Evolutionary conservation across 257 asterid species (phyloP).

Genomic region (Solanum rostratum): DNA sequence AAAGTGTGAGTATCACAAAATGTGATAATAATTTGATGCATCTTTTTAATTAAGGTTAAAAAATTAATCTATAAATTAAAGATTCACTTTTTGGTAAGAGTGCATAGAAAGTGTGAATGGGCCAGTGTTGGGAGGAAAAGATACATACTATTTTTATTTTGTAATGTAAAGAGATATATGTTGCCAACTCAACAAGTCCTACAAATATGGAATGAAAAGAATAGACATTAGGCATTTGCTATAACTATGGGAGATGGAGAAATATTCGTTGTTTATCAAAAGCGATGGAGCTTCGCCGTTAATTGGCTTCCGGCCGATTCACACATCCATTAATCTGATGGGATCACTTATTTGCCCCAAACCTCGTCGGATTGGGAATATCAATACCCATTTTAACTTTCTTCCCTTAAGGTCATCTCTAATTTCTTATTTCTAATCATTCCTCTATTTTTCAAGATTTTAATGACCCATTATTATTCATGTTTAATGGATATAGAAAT

Average conservation of each 20-base stretch:
- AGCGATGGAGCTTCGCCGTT: neutral
- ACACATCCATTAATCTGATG: neutral
- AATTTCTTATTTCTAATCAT: neutral
- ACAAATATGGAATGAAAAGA: neutral
- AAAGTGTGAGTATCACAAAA: too few relatives aligned
- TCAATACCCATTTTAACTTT: neutral
- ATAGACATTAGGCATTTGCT: neutral
- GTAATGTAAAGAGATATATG: neutral
- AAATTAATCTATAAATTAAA: too few relatives aligned
- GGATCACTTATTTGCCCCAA: neutral
- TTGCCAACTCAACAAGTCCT: neutral
- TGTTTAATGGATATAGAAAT: neutral
- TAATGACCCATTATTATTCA: neutral
- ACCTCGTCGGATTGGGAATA: neutral
- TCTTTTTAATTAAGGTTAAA: too few relatives aligned
- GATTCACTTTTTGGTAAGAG: too few relatives aligned
- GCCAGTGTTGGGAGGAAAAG: too few relatives aligned
- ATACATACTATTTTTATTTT: too few relatives aligned
- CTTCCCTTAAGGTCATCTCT: neutral
- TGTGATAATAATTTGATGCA: too few relatives aligned
- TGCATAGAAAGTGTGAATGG: too few relatives aligned
- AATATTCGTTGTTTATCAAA: neutral
- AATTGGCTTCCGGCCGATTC: neutral
- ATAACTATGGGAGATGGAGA: neutral
- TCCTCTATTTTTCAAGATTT: neutral